Evolutionary conservation across 1,284 basidiomycete species (phyloP).

Genomic region (Porogramme epimiltina): DNA sequence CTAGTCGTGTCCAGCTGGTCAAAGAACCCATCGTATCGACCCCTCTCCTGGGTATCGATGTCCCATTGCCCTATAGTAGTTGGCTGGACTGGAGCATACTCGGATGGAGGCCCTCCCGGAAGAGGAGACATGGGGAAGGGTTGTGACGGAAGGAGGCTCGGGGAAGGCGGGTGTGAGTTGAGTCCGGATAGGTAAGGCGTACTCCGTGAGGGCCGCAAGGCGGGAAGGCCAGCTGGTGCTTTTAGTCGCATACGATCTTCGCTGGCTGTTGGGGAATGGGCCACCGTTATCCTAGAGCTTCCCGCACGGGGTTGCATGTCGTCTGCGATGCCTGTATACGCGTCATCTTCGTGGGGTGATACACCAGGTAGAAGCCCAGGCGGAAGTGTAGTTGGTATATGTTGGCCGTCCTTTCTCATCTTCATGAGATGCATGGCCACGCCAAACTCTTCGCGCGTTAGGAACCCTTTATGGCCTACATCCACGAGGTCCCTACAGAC

Average conservation of each 20-base stretch:
- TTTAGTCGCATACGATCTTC: neutral
- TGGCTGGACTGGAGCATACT: slow-evolving; percentile 9
- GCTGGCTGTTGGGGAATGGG: slow-evolving; percentile 4
- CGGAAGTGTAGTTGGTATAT: slow-evolving; percentile 22
- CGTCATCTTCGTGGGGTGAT: slow-evolving; percentile 4
- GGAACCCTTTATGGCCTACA: slow-evolving; percentile 24
- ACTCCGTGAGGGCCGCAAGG: slow-evolving; percentile 15
- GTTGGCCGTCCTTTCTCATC: slow-evolving; percentile 19
- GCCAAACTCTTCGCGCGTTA: slow-evolving; percentile 27
- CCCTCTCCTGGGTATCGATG: slow-evolving; percentile 81
- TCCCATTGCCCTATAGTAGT: slow-evolving; percentile 60
- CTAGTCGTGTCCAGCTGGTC: slow-evolving; percentile 78
- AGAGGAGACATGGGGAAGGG: slow-evolving; percentile 16
- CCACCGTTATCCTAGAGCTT: neutral
- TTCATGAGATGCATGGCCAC: slow-evolving; percentile 27
- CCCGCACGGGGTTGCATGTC: neutral
- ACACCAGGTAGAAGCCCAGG: slow-evolving; percentile 6
- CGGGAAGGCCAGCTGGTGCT: slow-evolving; percentile 1
- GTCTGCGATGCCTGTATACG: slow-evolving; percentile 13
- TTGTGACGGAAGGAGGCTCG: slow-evolving; percentile 1
- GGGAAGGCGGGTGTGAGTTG: slow-evolving; percentile 2
- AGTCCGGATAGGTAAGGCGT: slow-evolving; percentile 8
- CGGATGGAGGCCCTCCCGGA: neutral
- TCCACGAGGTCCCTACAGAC: slow-evolving; percentile 25
- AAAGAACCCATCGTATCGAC: slow-evolving; percentile 82